Conservation (phyloP, 352 stramenopile genomes). For the Phytophthora uliginosa region DNA sequence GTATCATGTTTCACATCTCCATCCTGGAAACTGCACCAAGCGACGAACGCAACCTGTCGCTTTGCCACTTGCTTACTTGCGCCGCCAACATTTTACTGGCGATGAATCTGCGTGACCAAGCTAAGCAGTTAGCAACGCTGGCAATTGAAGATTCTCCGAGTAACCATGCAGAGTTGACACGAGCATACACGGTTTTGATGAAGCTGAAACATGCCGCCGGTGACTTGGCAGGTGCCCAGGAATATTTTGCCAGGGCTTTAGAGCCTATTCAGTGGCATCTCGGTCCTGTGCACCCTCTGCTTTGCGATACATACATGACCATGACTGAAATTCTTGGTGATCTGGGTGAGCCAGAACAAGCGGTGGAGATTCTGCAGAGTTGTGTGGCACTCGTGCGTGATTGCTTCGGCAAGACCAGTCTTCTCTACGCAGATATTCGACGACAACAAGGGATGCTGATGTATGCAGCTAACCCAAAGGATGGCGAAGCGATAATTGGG, state of each 20-base stretch:
- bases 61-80: constrained; percentile 50
- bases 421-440: constrained; percentile 60
- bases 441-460: constrained; percentile 55
- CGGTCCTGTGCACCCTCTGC: constrained; percentile 41
- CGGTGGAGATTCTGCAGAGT: constrained; percentile 28
- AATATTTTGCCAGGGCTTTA: constrained; percentile 44
- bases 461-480: constrained; percentile 12
- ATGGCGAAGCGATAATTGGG: constrained; percentile 44
- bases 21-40: constrained; percentile 41
- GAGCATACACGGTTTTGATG: constrained; percentile 46
- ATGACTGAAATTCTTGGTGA: constrained; percentile 56
- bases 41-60: constrained; percentile 42
- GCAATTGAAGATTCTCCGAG: constrained; percentile 46
- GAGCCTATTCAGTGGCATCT: constrained; percentile 53
- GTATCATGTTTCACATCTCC: constrained; percentile 54
- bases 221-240: constrained; percentile 25
- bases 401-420: constrained; percentile 55
- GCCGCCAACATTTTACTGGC: constrained; percentile 53
- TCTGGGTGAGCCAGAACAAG: constrained; percentile 33
- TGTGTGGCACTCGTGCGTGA: constrained; percentile 48
- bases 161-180: constrained; percentile 39
- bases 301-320: constrained; percentile 55
- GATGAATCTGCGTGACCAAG: constrained; percentile 29
- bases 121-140: constrained; percentile 38
- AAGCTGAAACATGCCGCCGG: constrained; percentile 33